These are phyloP conservation scores for Globisporangium splendens DNA, from an alignment of 352 stramenopile species.

Conservation along the genomic window DNA sequence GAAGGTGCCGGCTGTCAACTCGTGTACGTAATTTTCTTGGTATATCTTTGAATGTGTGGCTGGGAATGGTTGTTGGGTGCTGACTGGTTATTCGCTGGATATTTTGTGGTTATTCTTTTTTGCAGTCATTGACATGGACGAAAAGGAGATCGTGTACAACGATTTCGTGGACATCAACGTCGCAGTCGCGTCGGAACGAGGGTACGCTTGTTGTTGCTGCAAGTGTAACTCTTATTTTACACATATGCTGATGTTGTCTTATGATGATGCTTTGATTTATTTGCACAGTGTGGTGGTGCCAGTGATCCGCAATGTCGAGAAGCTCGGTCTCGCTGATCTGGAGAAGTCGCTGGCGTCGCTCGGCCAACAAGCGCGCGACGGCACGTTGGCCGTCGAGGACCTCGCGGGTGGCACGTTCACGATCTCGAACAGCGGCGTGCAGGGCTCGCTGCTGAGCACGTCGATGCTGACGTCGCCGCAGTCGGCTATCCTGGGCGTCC, in stretches of 20 bases:
- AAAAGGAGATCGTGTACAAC: slow-evolving; percentile 99
- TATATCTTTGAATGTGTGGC: too few species aligned
- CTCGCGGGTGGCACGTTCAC: slow-evolving; percentile 98
- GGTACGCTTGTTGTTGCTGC: slow-evolving; percentile 35
- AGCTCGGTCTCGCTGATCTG: slow-evolving; percentile 95
- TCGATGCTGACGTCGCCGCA: slow-evolving; percentile 99
- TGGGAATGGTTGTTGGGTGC: background rate
- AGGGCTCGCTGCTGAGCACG: slow-evolving; percentile 97
- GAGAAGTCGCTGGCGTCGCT: slow-evolving; percentile 94
- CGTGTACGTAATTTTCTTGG: slow-evolving; percentile 55
- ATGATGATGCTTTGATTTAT: background rate
- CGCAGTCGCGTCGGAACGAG: slow-evolving; percentile 93
- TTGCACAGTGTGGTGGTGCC: slow-evolving; percentile 93
- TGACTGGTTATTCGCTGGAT: slow-evolving; percentile 5
- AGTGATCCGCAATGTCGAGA: slow-evolving; percentile 97
- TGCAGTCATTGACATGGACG: slow-evolving; percentile 95
- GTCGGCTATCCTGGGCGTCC: slow-evolving; percentile 97
- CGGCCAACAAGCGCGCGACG: slow-evolving; percentile 63
- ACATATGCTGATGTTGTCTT: slow-evolving; percentile 1
- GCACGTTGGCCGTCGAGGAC: slow-evolving; percentile 83
- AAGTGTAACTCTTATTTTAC: slow-evolving; percentile 4
- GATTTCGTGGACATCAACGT: slow-evolving; percentile 99
- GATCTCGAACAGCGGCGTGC: slow-evolving; percentile 97
- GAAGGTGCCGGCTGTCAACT: slow-evolving; percentile 96
- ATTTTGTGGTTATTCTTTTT: slow-evolving; percentile 1